Evolutionary conservation across 2,329 filamentous ascomycete species (phyloP).

Genomic region (Didymella arachidicola): DNA sequence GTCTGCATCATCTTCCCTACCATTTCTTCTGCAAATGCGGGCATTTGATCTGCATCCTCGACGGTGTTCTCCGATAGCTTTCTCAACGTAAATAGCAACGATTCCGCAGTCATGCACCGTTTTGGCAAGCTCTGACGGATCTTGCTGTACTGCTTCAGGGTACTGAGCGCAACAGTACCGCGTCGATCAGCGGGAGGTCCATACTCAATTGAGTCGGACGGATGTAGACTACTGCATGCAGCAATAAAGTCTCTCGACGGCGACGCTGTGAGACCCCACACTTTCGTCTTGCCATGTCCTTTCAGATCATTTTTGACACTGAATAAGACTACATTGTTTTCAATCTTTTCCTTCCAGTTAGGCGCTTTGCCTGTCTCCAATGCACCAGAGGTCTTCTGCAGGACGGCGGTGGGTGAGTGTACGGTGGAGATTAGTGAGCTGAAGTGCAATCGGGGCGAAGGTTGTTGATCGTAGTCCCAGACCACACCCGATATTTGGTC

Average conservation of each 20-base stretch:
- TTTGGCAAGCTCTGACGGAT: conserved; percentile 29
- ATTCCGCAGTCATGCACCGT: conserved; percentile 41
- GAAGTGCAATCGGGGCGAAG: conserved; percentile 44
- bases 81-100: conserved; percentile 43
- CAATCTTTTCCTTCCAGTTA: conserved; percentile 53
- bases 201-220: conserved; percentile 66
- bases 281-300: conserved; percentile 58
- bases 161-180: conserved; percentile 48
- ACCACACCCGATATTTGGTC: conserved; percentile 49
- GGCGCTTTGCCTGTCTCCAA: conserved; percentile 28
- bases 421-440: conserved; percentile 49
- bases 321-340: conserved; percentile 52
- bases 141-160: conserved; percentile 28
- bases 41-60: conserved; percentile 35
- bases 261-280: conserved; percentile 62
- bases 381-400: conserved; percentile 35
- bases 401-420: conserved; percentile 39
- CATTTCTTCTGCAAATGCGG: conserved; percentile 34
- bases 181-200: conserved; percentile 57
- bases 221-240: conserved; percentile 61
- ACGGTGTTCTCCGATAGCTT: conserved; percentile 45
- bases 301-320: conserved; percentile 60
- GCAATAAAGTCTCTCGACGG: conserved; percentile 59
- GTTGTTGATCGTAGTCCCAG: conserved; percentile 41
- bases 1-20: conserved; percentile 30